Evolutionary conservation across 306 rosid genomes (phyloP).

Genomic region (Malus sylvestris): DNA sequence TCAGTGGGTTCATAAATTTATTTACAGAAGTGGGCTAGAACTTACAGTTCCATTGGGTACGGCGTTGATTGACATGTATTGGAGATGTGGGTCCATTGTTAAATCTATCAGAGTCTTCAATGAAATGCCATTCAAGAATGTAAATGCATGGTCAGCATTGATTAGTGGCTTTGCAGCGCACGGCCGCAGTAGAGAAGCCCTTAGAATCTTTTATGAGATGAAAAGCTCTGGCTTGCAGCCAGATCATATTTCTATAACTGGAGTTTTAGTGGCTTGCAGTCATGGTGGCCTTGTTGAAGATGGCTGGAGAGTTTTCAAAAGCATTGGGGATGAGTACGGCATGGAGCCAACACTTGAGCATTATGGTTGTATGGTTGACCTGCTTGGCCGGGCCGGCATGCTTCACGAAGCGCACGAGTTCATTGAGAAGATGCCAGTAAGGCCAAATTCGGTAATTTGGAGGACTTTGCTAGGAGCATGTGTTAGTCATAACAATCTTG

Average conservation of each 20-base stretch:
- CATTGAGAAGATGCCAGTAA: not conserved
- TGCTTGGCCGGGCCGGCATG: not conserved
- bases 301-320: not conserved
- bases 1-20: not conserved
- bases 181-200: not conserved
- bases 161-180: not conserved
- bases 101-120: not conserved
- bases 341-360: not conserved
- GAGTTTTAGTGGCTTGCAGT: not conserved
- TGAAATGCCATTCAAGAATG: not conserved
- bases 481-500: not conserved
- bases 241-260: not conserved
- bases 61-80: not conserved
- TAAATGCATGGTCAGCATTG: not conserved
- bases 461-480: not conserved
- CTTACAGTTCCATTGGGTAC: not conserved
- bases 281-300: not conserved
- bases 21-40: not conserved
- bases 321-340: not conserved
- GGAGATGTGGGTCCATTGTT: not conserved
- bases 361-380: not conserved
- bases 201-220: not conserved
- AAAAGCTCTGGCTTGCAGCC: not conserved
- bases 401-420: not conserved
- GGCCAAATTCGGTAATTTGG: not conserved